Conservation (phyloP, 2,329 filamentous ascomycete species). For the Trichothecium roseum region DNA sequence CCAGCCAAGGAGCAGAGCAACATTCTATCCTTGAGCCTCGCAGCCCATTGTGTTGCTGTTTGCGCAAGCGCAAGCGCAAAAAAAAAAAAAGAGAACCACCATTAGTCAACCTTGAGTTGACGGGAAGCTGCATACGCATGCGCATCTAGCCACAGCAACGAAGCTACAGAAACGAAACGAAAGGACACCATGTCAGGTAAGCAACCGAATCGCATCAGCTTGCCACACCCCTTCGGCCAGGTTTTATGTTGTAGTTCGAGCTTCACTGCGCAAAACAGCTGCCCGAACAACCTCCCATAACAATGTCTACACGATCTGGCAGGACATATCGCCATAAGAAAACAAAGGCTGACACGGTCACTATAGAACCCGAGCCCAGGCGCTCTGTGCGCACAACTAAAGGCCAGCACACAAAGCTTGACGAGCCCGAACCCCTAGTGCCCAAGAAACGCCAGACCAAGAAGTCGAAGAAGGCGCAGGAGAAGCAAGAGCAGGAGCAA, state of each 20-base stretch:
- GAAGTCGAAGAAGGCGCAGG: conserved; percentile 49
- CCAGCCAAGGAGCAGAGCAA: no score
- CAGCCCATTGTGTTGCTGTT: background rate
- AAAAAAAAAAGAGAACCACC: no score
- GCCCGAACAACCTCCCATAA: background rate
- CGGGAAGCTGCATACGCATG: background rate
- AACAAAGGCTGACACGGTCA: conserved; percentile 11
- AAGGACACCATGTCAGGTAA: conserved; percentile 4
- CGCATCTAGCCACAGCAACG: no score
- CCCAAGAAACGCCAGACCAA: conserved; percentile 43
- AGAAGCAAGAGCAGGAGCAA: conserved; percentile 39
- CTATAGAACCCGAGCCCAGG: conserved; percentile 62
- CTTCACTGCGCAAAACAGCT: background rate
- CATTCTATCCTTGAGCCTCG: no score
- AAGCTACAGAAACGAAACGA: no score
- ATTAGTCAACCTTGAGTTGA: background rate
- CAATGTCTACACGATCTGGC: background rate
- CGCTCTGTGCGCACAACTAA: conserved; percentile 95
- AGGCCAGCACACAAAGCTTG: conserved; percentile 84
- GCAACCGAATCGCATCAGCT: background rate
- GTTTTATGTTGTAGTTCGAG: no score
- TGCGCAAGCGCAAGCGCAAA: background rate
- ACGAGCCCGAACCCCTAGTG: conserved; percentile 60
- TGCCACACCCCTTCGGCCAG: no score
- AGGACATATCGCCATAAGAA: background rate